Percentiles rank a stretch among this genome's conserved stretches.
phyloP scores from a whole-genome alignment of 805 yeast species.

The Ogataea methylovora region DNA sequence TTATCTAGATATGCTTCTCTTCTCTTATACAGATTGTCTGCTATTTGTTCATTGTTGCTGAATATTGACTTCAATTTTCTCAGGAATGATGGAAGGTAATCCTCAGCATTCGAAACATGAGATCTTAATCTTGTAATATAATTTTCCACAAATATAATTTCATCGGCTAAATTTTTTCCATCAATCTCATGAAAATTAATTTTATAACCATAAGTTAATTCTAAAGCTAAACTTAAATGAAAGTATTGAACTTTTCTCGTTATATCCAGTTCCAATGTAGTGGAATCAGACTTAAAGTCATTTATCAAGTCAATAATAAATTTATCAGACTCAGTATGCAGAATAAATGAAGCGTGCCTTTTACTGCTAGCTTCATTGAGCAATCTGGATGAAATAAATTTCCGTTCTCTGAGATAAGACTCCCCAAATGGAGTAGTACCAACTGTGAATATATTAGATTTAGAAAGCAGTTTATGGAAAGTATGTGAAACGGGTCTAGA shows the following conservation, averaged over 20 bases:
- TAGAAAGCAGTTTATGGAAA: constrained; percentile 55
- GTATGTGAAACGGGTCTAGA: constrained; percentile 64
- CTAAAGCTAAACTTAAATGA: constrained; percentile 42
- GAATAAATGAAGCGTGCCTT: constrained; percentile 22
- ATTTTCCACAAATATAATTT: constrained; percentile 49
- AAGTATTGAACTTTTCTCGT: constrained; percentile 39
- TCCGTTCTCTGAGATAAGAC: constrained; percentile 39
- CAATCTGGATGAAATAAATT: constrained; percentile 38
- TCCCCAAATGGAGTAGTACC: constrained; percentile 58
- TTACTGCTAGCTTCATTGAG: constrained; percentile 28
- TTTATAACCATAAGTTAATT: constrained; percentile 43
- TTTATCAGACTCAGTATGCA: constrained; percentile 32
- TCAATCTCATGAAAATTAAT: constrained; percentile 37
- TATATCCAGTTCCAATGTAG: constrained; percentile 29
- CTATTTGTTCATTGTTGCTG: constrained; percentile 7
- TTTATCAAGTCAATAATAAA: constrained; percentile 6
- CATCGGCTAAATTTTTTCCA: constrained; percentile 32
- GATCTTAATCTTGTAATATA: constrained; percentile 50
- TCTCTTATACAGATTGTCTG: constrained; percentile 27
- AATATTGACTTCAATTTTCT: constrained; percentile 18
- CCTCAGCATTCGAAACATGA: constrained; percentile 46
- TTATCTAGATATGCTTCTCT: constrained; percentile 42
- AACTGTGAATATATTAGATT: constrained; percentile 49
- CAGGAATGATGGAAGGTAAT: constrained; percentile 39
- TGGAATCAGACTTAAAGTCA: constrained; percentile 8